Base-by-base conservation (phyloP, 1,139 yeast genomes). In the Protomyces inouyei region DNA sequence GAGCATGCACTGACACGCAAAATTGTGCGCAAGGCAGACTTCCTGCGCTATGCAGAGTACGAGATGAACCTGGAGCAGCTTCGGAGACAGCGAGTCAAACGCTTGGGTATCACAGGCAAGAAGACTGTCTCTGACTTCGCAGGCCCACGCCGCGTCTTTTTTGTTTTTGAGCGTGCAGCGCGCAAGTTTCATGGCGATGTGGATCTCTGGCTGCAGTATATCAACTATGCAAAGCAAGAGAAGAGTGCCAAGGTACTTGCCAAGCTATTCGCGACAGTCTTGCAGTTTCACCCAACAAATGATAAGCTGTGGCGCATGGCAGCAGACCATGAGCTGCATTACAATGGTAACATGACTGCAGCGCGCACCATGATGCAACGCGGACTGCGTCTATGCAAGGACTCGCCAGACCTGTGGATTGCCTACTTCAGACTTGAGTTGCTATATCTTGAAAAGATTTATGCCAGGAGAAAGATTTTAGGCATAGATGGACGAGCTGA, bases 271-370 rank as follows among this genome's bases (percentile, higher is more conserved):
- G 85, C 95, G 2, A 83, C 60, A 67, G 79, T 93, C 70, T 79
- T 95, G 70, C 91, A 87, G 75, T 78, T 90, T 68, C 98, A 93
- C 73, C 98, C 98, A n/a, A 82, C 89, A 64, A 88, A 91, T 72
- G 83, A 91, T 1, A 87, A 86, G 71, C 88, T 95, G 14, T 95
- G 98, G 98, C 83, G 93, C 61, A 83, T 91, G 72, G 97, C 97
- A 28, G 97, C 98, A 57, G 89, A 89, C 73, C 91, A 90, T 75
- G 98, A 95, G 76, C 86, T 89, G 71, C 97, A 93, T 71, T 82
- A 82, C 52, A 91, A 93, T 75, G 88, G 93, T 60, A 88, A 91
- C 71, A 91, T 96, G 64, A 85, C 87, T 72, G 95, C 96, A 54
- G 95, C 98, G 18, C 82, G 99, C 76, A 83, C 84, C 12, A 80